Evolutionary conservation across 1,284 basidiomycete genomes (phyloP).

Genomic region (Kwoniella shivajii): DNA sequence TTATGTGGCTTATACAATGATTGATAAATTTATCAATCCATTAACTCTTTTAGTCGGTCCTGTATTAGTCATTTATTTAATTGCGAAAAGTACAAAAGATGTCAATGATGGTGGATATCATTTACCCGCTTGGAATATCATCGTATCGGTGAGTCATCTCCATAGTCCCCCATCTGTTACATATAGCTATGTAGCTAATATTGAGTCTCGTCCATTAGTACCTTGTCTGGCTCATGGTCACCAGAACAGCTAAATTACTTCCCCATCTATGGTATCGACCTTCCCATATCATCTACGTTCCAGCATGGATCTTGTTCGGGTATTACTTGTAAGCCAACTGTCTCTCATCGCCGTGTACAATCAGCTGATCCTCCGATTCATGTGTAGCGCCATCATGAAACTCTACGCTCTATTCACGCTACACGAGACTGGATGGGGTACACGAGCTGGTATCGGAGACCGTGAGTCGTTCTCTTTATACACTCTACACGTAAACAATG

Average conservation of each 20-base stretch:
- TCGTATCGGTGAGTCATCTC: slow-evolving; percentile 54
- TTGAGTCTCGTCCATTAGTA: slow-evolving; percentile 57
- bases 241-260: slow-evolving; percentile 80
- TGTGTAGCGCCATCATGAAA: slow-evolving; percentile 82
- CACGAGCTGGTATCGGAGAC: slow-evolving; percentile 84
- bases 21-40: slow-evolving; percentile 89
- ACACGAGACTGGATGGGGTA: slow-evolving; percentile 90
- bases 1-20: slow-evolving; percentile 89
- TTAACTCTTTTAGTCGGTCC: slow-evolving; percentile 83
- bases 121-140: slow-evolving; percentile 84
- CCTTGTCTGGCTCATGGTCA: slow-evolving; percentile 76
- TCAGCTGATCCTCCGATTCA: slow-evolving; percentile 9
- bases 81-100: slow-evolving; percentile 74
- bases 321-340: slow-evolving; percentile 60
- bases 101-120: slow-evolving; percentile 77
- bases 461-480: slow-evolving; percentile 40
- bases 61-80: slow-evolving; percentile 70
- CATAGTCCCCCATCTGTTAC: not conserved
- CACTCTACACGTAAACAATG: not conserved
- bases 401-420: slow-evolving; percentile 78
- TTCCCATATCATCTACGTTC: slow-evolving; percentile 81
- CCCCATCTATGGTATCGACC: slow-evolving; percentile 85
- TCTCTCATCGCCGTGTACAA: not conserved
- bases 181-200: not conserved
- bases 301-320: slow-evolving; percentile 86